These are phyloP conservation scores for Tetrahymena elliotti DNA, from an alignment of 73 alveolate genomes.

Conservation along the genomic window DNA sequence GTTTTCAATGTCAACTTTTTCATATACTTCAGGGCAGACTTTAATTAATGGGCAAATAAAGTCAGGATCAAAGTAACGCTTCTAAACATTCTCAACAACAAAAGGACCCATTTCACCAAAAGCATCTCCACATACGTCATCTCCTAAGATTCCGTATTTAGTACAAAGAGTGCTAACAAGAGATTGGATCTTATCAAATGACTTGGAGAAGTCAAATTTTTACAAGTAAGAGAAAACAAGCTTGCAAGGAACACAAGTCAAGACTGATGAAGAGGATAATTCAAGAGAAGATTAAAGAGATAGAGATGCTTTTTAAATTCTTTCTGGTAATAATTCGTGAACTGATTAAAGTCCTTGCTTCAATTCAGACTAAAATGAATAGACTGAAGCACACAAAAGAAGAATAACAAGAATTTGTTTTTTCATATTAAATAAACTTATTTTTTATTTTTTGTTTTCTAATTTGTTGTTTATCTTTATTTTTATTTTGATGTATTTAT, in stretches of 20 bases:
- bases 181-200: neutral
- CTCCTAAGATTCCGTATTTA: neutral
- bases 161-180: neutral
- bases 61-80: conserved; percentile 28
- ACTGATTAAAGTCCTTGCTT: neutral
- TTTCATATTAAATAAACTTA: neutral
- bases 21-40: conserved; percentile 31
- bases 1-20: conserved; percentile 8
- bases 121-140: conserved; percentile 28
- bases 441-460: neutral
- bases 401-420: neutral
- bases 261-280: neutral
- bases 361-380: neutral
- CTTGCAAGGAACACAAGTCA: neutral
- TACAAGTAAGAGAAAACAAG: neutral
- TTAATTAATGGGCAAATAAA: conserved; percentile 16
- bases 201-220: neutral
- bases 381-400: neutral
- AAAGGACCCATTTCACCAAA: conserved; percentile 31
- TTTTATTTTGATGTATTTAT: neutral
- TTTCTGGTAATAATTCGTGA: neutral
- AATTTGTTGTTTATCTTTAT: neutral
- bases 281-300: neutral
- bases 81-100: conserved; percentile 5
- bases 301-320: neutral